These are phyloP conservation scores for Mycogone perniciosa DNA, from an alignment of 2,329 filamentous ascomycete genomes.

Conservation along the genomic window DNA sequence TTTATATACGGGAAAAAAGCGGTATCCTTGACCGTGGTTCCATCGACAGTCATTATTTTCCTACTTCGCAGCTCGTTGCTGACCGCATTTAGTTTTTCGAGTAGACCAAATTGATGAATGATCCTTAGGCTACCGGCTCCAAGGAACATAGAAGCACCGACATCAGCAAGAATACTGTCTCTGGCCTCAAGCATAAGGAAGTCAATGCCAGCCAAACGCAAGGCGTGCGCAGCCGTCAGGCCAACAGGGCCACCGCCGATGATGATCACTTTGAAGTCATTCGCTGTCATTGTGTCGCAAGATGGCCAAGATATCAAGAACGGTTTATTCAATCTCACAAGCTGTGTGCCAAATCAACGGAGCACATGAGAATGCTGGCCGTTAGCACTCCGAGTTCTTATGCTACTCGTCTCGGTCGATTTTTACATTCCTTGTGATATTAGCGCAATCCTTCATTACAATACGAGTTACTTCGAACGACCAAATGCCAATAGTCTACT, in stretches of 20 bases:
- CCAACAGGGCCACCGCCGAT: conserved; percentile 23
- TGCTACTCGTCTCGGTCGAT: no score
- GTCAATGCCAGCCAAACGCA: conserved; percentile 26
- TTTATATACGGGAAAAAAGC: conserved; percentile 19
- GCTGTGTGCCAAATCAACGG: neutral
- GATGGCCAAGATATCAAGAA: neutral
- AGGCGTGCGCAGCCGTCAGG: conserved; percentile 20
- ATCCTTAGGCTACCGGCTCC: conserved; percentile 22
- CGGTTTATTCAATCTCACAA: neutral
- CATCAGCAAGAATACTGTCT: conserved; percentile 20
- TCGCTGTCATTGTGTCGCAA: neutral
- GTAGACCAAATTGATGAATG: conserved; percentile 27
- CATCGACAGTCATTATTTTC: conserved; percentile 20
- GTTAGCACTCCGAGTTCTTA: no score
- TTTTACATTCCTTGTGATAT: no score
- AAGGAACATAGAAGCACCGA: conserved; percentile 27
- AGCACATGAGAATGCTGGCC: no score
- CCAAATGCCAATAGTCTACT: no score
- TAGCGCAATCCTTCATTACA: no score
- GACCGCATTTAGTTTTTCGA: conserved; percentile 15
- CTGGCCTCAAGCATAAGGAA: conserved; percentile 34
- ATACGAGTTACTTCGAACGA: no score
- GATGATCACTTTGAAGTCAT: conserved; percentile 19
- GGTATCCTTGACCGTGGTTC: conserved; percentile 19
- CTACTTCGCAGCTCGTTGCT: conserved; percentile 20